A percentile compares a stretch with the other conserved stretches of the same genome.
Conservation (phyloP, 345 rosid genomes). For the Microthlaspi erraticum region DNA sequence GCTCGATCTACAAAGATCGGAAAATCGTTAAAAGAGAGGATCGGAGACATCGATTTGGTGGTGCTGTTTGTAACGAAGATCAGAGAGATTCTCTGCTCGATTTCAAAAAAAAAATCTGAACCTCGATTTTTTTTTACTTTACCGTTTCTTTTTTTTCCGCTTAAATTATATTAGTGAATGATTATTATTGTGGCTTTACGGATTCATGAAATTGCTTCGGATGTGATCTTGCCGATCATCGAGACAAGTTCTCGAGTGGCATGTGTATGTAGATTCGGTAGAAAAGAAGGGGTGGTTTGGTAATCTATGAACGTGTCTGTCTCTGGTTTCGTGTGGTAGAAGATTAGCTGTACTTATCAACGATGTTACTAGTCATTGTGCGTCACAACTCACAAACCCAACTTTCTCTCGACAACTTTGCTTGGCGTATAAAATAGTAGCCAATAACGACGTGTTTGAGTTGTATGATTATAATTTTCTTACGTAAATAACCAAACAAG, state of each 20-base stretch:
- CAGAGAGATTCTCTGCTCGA: conserved; percentile 32
- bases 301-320: conserved; percentile 19
- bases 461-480: too few relatives aligned
- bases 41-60: conserved; percentile 37
- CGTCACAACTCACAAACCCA: conserved; percentile 31
- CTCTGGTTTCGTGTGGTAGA: conserved; percentile 41
- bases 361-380: conserved; percentile 25
- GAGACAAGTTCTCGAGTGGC: conserved; percentile 8
- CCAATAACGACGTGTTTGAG: conserved; percentile 33
- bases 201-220: conserved; percentile 38
- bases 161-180: conserved; percentile 41
- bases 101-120: conserved; percentile 13
- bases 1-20: conserved; percentile 32
- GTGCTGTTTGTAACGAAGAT: conserved; percentile 35
- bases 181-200: conserved; percentile 38
- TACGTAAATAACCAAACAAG: too few relatives aligned
- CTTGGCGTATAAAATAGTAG: conserved; percentile 30
- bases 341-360: conserved; percentile 31
- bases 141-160: not conserved
- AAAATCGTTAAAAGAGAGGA: conserved; percentile 30
- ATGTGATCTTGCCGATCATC: conserved; percentile 25
- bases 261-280: conserved; percentile 30
- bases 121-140: not conserved
- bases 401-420: conserved; percentile 28
- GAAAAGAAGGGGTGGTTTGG: conserved; percentile 34